Evolutionary conservation across 768 basidiomycete genomes (phyloP), one percentile per base, ranked within the genome.

Genomic region (Hypholoma fasciculare): DNA sequence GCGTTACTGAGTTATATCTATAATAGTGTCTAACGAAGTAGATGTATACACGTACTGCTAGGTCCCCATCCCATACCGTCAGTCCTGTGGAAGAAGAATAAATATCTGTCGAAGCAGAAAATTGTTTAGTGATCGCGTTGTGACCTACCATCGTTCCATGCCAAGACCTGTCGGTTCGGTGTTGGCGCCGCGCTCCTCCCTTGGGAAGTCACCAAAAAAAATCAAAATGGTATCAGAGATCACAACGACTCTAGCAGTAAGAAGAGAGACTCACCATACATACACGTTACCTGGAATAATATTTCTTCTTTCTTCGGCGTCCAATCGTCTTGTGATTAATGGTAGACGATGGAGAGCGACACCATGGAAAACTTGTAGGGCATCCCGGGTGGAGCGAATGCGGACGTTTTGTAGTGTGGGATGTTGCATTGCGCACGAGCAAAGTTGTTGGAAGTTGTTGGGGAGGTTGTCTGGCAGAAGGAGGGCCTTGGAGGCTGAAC

Each of bases 1-100:
- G 43, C 61, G 59, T 44, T 49, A 43, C 36, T 49, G 23, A 23
- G 53, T 65, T 63, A 49, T 47, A 69, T 50, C 54, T 26, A 23
- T 54, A 56, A 54, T n/a, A 40, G 38, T 14, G 34, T 47, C 39
- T 54, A 51, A 12, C 39, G 44, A 7, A 53, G 23, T 17, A 44
- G 26, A 47, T 27, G 52, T 48, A 50, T 57, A 76, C 74, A 76
- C 89, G 75, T 64, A 92, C 90, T 82, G 69, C 89, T 90, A 13
- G 91, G 89, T 30, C 90, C 89, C 91, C 91, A 93, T 48, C 89
- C 88, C 82, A 92, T 88, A 39, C 90, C 78, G 65, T 82, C 77
- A 60, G 80, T 80, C 78, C 77, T 81, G 23, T 23, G 30, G 9
- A 34, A 54, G 27, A 49, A 58, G 56, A 11, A 13, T 14, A 20